These are phyloP conservation scores for Lachancea nothofagi DNA, from an alignment of 805 yeast genomes.

Conservation along the genomic window DNA sequence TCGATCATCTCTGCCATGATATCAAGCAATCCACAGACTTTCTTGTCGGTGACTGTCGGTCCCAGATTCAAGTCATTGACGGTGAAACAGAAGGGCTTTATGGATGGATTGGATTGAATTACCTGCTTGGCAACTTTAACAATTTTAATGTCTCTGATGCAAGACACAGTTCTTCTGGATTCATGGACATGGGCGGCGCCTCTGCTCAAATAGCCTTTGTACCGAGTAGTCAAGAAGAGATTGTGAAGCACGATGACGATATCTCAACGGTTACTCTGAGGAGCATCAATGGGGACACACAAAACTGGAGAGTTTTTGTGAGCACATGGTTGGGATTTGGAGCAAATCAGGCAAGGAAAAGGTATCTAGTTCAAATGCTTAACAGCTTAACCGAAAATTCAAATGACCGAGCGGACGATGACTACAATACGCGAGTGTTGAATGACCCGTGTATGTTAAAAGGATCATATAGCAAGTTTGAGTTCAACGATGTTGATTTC, in stretches of 20 bases:
- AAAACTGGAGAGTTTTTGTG: slow-evolving; percentile 82
- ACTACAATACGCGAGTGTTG: slow-evolving; percentile 35
- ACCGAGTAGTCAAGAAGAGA: slow-evolving; percentile 59
- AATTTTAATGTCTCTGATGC: slow-evolving; percentile 35
- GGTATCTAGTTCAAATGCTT: slow-evolving; percentile 60
- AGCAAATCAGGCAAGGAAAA: slow-evolving; percentile 82
- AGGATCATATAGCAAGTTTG: slow-evolving; percentile 47
- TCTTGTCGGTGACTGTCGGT: slow-evolving; percentile 47
- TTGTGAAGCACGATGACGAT: slow-evolving; percentile 64
- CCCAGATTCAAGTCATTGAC: slow-evolving; percentile 80
- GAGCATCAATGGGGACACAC: slow-evolving; percentile 62
- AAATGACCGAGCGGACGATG: slow-evolving; percentile 44
- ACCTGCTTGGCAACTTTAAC: slow-evolving; percentile 62
- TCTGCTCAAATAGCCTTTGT: slow-evolving; percentile 94
- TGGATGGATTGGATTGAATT: slow-evolving; percentile 93
- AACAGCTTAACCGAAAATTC: slow-evolving; percentile 44
- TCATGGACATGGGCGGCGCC: slow-evolving; percentile 99
- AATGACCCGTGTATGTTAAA: slow-evolving; percentile 79
- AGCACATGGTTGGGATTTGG: slow-evolving; percentile 98
- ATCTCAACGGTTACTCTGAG: slow-evolving; percentile 60
- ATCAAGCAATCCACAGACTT: slow-evolving; percentile 55
- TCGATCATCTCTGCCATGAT: slow-evolving; percentile 54
- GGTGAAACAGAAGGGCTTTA: slow-evolving; percentile 93
- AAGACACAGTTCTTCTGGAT: slow-evolving; percentile 66
- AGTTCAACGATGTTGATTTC: slow-evolving; percentile 42